A percentile compares a stretch with the other conserved stretches of the same genome.
Evolutionary conservation across 2,329 filamentous ascomycete species (phyloP).

Genomic region (Helotiales sp.): DNA sequence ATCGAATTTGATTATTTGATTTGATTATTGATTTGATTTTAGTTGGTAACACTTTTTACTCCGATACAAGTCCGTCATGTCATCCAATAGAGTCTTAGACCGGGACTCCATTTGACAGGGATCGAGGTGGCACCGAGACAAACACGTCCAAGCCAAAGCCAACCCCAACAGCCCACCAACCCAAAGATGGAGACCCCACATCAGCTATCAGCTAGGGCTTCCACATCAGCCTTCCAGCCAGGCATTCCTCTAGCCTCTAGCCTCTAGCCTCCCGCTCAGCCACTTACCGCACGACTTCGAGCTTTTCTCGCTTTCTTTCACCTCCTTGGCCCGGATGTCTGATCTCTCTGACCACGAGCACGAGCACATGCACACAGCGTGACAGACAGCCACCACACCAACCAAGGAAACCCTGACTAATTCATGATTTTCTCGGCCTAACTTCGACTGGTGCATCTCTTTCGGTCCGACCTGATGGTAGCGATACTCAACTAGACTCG

Average conservation of each 20-base stretch:
- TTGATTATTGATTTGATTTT: neutral
- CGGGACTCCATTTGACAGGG: neutral
- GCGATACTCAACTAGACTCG: neutral
- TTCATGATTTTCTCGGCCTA: neutral
- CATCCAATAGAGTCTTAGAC: neutral
- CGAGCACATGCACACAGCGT: neutral
- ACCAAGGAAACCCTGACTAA: neutral
- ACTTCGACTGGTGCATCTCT: constrained; percentile 9
- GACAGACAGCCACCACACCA: neutral
- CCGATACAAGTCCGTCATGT: neutral
- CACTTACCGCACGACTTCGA: constrained; percentile 3
- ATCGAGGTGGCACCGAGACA: neutral
- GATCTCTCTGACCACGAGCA: neutral
- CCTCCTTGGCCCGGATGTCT: too few species aligned
- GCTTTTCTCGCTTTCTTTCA: neutral
- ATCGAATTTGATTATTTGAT: neutral
- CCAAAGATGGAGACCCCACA: constrained; percentile 4
- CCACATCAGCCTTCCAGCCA: too few species aligned
- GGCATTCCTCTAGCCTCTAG: too few species aligned
- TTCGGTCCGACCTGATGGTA: constrained; percentile 14
- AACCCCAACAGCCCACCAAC: neutral
- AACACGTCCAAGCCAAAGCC: too few species aligned
- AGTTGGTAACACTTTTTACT: neutral
- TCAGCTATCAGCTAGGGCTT: too few species aligned
- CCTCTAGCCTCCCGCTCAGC: constrained; percentile 3